Base-by-base conservation (phyloP, 805 yeast genomes). In the Metschnikowia matae region DNA sequence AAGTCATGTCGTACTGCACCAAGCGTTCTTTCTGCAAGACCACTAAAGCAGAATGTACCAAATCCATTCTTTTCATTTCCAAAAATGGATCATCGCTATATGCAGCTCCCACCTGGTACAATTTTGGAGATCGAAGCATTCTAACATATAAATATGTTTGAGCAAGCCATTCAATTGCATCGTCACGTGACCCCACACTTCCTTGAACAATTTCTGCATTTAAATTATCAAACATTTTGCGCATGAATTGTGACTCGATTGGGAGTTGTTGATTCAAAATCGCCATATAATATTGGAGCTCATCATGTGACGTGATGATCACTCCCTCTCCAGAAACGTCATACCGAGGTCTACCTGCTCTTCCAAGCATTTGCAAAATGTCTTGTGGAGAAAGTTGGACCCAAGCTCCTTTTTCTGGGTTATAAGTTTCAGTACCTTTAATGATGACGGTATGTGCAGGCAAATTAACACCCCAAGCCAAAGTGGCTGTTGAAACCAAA, bases 321-420 rank as follows among this genome's bases (percentile, higher is more conserved):
- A 92, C 83, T 71, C 98, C 99, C 59, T 89, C 96, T 60, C 99
- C 99, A 60, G 83, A 81, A 15, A 83, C 82, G 66, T 92, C 99
- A 68, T 86, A 94, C 48, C 97, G 77, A 0, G 99, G 99, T 67
- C 99, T 79, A 58, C 98, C 98, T 17, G 98, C 98, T 72, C 98
- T 82, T 35, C 98, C 98, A n/a, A 92, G 74, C 98, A 92, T 92
- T 69, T 92, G 99, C 8, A 92, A 67, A 36, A 92, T 85, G 68
- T 94, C 98, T 61, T 92, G 99, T 0, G 97, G 95, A 0, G 96
- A 85, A n/a, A 92, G 70, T 61, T 88, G 94, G 2, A 82, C 82
- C 97, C 98, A 92, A 6, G 80, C 70, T 48, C 97, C 96, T 54
- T 80, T 81, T 55, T 87, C 94, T 0, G 99, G 97, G 4, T 94